phyloP scores from a whole-genome alignment of 73 alveolate genomes.

The Tetrahymena thermophila region DNA sequence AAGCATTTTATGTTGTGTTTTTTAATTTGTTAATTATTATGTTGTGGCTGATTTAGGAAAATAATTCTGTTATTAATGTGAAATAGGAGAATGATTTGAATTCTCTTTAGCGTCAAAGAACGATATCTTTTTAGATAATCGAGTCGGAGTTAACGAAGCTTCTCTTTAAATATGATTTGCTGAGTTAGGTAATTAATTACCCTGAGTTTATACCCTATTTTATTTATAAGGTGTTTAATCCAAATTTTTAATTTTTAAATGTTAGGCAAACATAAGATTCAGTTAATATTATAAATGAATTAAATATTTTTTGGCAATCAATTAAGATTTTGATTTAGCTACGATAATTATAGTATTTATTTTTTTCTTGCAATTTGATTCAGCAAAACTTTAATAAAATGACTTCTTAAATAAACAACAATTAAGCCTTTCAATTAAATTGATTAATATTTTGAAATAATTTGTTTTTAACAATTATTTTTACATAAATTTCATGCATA shows the following conservation, averaged over 20 bases:
- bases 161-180: background rate
- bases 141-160: background rate
- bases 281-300: background rate
- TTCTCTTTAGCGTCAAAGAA: background rate
- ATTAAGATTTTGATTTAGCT: background rate
- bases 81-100: background rate
- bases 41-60: background rate
- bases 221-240: background rate
- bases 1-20: background rate
- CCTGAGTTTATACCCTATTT: background rate
- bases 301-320: background rate
- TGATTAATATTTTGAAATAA: background rate
- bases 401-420: background rate
- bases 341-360: background rate
- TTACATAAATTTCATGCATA: background rate
- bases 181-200: background rate
- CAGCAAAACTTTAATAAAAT: background rate
- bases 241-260: background rate
- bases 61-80: background rate
- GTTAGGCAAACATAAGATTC: slow-evolving; percentile 1
- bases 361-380: background rate
- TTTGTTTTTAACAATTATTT: background rate
- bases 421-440: background rate
- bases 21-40: background rate
- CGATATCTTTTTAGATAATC: background rate